Base-by-base conservation (phyloP, 2,329 filamentous ascomycete genomes). In the Delphinella strobiligena region DNA sequence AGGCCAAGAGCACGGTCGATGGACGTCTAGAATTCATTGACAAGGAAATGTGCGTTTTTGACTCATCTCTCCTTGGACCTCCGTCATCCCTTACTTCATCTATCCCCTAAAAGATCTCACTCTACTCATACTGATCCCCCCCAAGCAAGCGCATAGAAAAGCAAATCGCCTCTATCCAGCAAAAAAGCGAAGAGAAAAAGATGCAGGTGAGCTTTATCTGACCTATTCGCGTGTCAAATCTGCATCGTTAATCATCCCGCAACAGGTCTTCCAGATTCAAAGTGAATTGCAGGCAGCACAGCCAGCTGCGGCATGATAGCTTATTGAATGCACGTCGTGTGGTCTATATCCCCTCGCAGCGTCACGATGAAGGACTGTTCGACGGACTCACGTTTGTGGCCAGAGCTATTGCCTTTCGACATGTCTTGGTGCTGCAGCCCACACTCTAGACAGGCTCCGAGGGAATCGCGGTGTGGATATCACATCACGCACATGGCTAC, bases 1-100 rank as follows among this genome's bases (percentile, higher is more conserved):
- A 98, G 59, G 91, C 91, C 0, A 78, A 87, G 48, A 82, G 84
- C 69, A 88, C 87, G 0, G 91, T 98, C 14, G 86, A 93, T 51
- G 85, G 85, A 15, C 78, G 91, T 17, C 61, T 98, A 37, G 87
- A 94, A 49, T 96, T 89, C 55, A 98, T 98, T 49, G 74, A 80
- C 49, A 85, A 89, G 54, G 89, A 98, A 58, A 91, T 96, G 87
- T 94, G 59, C 60, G 79, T 29, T 14, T 24, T 19, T 12, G n/a
- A 24, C 31, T 9, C 14, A 8, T 5, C 5, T 36, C 22, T 19
- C 19, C 14, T 11, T 36, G 17, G 17, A 16, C 15, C 16, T 4
- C 16, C 7, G 15, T 8, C 10, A 12, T 32, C 7, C 24, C 12
- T 7, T 12, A 7, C 24, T 8, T 8, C 24, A n/a, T n/a, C n/a